Conservation (phyloP, 2,329 filamentous ascomycete species). For the Apiospora phragmitis region DNA sequence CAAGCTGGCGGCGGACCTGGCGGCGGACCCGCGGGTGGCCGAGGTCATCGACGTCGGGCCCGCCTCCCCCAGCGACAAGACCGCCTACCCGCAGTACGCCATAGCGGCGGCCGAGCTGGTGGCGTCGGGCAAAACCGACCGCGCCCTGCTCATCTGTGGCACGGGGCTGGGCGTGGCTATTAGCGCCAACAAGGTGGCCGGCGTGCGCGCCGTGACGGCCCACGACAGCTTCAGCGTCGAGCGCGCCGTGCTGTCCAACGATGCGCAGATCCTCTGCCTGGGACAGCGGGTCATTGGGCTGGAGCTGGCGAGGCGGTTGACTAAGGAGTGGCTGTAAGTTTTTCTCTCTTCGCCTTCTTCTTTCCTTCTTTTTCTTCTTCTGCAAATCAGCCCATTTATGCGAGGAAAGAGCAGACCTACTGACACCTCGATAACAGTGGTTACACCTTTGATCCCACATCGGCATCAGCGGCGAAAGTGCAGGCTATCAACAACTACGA, state of each 20-base stretch:
- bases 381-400: too few relatives aligned
- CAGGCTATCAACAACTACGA: constrained; percentile 19
- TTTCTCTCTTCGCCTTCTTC: background rate
- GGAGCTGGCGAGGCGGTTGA: constrained; percentile 73
- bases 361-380: background rate
- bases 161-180: constrained; percentile 84
- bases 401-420: too few relatives aligned
- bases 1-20: constrained; percentile 69
- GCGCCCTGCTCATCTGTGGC: constrained; percentile 77
- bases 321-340: constrained; percentile 67
- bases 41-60: constrained; percentile 73
- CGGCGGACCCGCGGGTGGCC: constrained; percentile 62
- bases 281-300: constrained; percentile 78
- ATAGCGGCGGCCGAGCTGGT: constrained; percentile 66
- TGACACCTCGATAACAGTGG: background rate
- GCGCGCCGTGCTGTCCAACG: constrained; percentile 76
- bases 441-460: constrained; percentile 9
- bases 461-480: constrained; percentile 17
- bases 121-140: constrained; percentile 63
- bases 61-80: constrained; percentile 64
- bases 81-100: constrained; percentile 75
- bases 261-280: constrained; percentile 82
- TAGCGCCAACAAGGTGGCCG: constrained; percentile 78
- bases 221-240: constrained; percentile 83
- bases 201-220: constrained; percentile 77